Evolutionary conservation across 2,329 filamentous ascomycete species (phyloP), one percentile per base, ranked within the genome.

Genomic region (Paraconiothyrium sp.): DNA sequence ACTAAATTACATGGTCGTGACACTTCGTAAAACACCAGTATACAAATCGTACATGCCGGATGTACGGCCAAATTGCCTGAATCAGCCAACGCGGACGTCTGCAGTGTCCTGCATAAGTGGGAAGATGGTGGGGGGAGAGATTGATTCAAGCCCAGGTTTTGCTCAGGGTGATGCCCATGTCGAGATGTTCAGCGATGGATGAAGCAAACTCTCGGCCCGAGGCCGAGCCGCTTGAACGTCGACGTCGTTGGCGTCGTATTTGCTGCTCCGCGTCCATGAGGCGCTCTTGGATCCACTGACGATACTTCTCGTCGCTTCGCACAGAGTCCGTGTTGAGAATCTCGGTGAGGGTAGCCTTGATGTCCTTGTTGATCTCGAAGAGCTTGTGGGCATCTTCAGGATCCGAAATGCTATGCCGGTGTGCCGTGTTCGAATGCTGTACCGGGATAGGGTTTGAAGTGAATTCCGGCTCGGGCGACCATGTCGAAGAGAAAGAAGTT

Each of bases 231-330:
- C 77, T 78, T 10, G 76, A 78, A 16, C 77, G 75, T 39, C 78
- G 73, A 49, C 79, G 74, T 48, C 78, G 75, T 64, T 82, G 79
- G 57, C 77, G 72, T 58, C 80, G 80, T 55, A 83, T 78, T 70
- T 86, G 82, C 63, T 78, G 79, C 68, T 86, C 84, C 1, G 82
- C 80, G 58, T 86, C 84, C 82, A 86, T 85, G 50, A 87, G 74
- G 50, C 82, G 76, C 4, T 78, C 78, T 66, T 86, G 84, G 13
- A 86, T 80, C 83, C 84, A 86, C 16, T 75, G 74, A 44, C 84
- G 78, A 61, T 76, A 75, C 61, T 79, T 79, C 1, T 76, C 71
- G 71, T 86, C 84, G 10, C 75, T 70, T 44, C 79, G 80, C 3
- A 85, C 84, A 44, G 79, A 79, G 16, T 84, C 82, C 50, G 83